Percentiles rank a stretch among this genome's conserved stretches.
These are phyloP conservation scores for Leptodermis oblonga DNA, from an alignment of 257 asterid species.

Conservation along the genomic window DNA sequence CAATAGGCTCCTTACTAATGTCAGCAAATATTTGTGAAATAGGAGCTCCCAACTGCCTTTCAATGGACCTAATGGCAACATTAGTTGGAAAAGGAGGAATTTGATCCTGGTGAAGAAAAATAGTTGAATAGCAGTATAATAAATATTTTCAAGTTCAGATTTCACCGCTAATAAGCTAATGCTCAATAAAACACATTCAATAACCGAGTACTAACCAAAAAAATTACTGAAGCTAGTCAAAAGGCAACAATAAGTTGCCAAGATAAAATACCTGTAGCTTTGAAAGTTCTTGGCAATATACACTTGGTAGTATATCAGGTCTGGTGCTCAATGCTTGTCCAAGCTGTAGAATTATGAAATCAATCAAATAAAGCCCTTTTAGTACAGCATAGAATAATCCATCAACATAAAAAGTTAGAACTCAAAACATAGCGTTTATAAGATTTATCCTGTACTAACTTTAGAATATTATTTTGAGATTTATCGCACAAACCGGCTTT, in stretches of 20 bases:
- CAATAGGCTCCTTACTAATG: constrained; percentile 84
- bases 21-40: constrained; percentile 80
- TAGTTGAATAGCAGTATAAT: not conserved
- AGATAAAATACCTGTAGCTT: constrained; percentile 67
- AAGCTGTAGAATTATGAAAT: constrained; percentile 45
- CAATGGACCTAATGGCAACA: constrained; percentile 79
- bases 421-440: not conserved
- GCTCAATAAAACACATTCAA: not conserved
- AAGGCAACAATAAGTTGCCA: constrained; percentile 9
- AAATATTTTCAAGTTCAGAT: not conserved
- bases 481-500: not conserved
- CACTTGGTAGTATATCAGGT: constrained; percentile 83
- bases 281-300: constrained; percentile 91
- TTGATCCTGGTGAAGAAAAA: constrained; percentile 65
- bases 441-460: not conserved
- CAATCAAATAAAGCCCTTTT: not conserved
- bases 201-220: not conserved
- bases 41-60: constrained; percentile 82
- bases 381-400: not conserved
- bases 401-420: not conserved
- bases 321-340: constrained; percentile 99
- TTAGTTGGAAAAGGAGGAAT: constrained; percentile 90
- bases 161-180: not conserved
- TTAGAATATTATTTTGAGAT: not conserved
- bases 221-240: not conserved